phyloP scores from a whole-genome alignment of 345 rosid species.

The Gossypium raimondii region DNA sequence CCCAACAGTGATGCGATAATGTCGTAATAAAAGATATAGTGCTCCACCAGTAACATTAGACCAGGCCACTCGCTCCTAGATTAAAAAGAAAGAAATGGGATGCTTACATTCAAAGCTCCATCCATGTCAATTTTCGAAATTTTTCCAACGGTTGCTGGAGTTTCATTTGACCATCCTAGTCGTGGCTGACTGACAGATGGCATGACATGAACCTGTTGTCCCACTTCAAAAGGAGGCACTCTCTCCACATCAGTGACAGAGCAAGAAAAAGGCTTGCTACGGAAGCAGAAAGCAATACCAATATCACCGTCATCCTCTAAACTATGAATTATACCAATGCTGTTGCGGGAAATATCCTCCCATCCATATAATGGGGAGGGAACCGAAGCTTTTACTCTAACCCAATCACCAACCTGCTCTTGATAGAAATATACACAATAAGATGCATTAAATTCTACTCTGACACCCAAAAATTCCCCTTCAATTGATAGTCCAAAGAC shows the following conservation, averaged over 20 bases:
- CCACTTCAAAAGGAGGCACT: constrained; percentile 79
- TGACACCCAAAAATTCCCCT: neutral
- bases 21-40: neutral
- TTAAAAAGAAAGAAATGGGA: neutral
- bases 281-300: constrained; percentile 88
- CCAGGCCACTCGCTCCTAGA: neutral
- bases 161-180: constrained; percentile 97
- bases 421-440: constrained; percentile 9
- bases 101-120: constrained; percentile 87
- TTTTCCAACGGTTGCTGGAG: constrained; percentile 85
- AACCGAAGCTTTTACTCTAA: constrained; percentile 86
- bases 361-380: constrained; percentile 95
- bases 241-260: constrained; percentile 92
- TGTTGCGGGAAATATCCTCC: constrained; percentile 78
- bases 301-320: constrained; percentile 92
- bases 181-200: constrained; percentile 78
- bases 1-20: neutral
- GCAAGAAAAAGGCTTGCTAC: constrained; percentile 83
- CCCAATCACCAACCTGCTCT: constrained; percentile 95
- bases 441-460: neutral
- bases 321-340: constrained; percentile 84
- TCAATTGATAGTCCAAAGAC: neutral
- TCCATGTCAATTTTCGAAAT: constrained; percentile 87
- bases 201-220: constrained; percentile 77
- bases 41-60: neutral